phyloP scores from a whole-genome alignment of 1,284 basidiomycete species.

The Puccinia novopanici region DNA sequence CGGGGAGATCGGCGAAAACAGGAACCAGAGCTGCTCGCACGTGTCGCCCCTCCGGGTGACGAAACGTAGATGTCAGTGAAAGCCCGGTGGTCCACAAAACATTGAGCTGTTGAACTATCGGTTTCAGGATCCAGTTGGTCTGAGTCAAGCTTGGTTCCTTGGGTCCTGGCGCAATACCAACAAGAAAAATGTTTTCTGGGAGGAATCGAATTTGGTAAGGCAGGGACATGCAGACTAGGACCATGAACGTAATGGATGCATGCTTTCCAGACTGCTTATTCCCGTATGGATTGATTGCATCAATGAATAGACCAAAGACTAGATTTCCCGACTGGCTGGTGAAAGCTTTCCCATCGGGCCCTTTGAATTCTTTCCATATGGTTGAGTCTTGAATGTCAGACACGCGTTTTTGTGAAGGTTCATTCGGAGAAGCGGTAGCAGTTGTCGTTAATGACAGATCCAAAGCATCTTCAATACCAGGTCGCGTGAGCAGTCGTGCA shows the following conservation, averaged over 20 bases:
- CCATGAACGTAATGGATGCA: conserved; percentile 26
- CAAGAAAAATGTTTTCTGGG: conserved; percentile 60
- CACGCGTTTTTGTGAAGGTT: too few relatives aligned
- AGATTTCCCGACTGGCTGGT: conserved; percentile 19
- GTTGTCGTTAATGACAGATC: neutral
- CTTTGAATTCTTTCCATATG: conserved; percentile 15
- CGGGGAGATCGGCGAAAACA: conserved; percentile 44
- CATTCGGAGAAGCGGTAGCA: neutral
- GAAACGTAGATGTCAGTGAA: neutral
- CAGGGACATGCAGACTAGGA: conserved; percentile 6
- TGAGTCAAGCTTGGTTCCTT: conserved; percentile 51
- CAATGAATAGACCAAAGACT: conserved; percentile 33
- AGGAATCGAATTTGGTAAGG: conserved; percentile 58
- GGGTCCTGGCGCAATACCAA: conserved; percentile 59
- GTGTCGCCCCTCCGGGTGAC: conserved; percentile 1
- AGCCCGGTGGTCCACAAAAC: conserved; percentile 58
- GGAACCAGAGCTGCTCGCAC: conserved; percentile 21
- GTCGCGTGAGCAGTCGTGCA: neutral
- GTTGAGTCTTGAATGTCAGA: conserved; percentile 27
- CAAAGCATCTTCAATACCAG: conserved; percentile 22
- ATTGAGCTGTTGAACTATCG: conserved; percentile 57
- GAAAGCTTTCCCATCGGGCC: conserved; percentile 11
- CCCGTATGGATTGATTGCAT: conserved; percentile 37
- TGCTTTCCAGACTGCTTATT: conserved; percentile 23
- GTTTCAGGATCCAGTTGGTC: conserved; percentile 58